Evolutionary conservation across 1,284 basidiomycete genomes (phyloP).

Genomic region (Trichosporon sp.): DNA sequence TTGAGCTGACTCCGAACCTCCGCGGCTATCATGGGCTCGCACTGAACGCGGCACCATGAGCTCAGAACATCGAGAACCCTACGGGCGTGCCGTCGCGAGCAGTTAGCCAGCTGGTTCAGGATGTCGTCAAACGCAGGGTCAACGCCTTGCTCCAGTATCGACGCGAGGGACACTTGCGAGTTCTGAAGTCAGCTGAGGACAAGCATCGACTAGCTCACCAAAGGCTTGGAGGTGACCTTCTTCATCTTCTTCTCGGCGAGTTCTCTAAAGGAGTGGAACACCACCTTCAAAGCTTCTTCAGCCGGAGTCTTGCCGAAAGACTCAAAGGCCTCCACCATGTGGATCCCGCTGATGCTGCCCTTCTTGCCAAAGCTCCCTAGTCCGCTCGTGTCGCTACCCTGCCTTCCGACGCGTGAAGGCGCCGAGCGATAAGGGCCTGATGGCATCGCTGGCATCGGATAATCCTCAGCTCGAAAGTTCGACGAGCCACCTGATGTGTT

Average conservation of each 20-base stretch:
- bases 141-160: conserved; percentile 64
- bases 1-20: conserved; percentile 41
- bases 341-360: conserved; percentile 32
- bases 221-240: conserved; percentile 61
- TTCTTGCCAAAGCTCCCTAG: conserved; percentile 27
- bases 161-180: conserved; percentile 61
- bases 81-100: conserved; percentile 77
- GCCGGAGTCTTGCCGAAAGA: conserved; percentile 59
- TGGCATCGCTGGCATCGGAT: conserved; percentile 40
- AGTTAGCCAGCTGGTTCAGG: conserved; percentile 74
- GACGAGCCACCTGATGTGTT: conserved; percentile 39
- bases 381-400: conserved; percentile 41
- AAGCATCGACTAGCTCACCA: conserved; percentile 54
- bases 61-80: conserved; percentile 80
- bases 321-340: conserved; percentile 27
- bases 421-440: conserved; percentile 35
- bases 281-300: conserved; percentile 77
- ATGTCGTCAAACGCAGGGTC: conserved; percentile 76
- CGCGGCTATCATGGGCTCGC: conserved; percentile 59
- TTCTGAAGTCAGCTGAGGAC: conserved; percentile 53
- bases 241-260: conserved; percentile 72
- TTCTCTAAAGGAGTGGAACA: conserved; percentile 77
- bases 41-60: conserved; percentile 77
- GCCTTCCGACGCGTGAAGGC: conserved; percentile 32
- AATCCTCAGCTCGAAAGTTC: conserved; percentile 38